Conservation (phyloP, 306 rosid species). For the Mucuna pruriens region DNA sequence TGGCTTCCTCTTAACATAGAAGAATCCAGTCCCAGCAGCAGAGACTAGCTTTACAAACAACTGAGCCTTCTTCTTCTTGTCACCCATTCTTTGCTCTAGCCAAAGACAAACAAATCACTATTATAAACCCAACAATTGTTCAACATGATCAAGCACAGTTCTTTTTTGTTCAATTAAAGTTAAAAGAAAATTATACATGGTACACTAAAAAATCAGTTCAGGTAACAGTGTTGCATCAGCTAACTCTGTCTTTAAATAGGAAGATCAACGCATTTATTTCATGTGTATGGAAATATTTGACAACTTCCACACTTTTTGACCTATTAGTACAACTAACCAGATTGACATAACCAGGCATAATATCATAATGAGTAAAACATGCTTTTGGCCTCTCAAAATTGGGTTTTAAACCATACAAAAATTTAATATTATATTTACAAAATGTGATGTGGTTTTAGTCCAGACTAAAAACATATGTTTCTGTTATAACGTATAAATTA, state of each 20-base stretch:
- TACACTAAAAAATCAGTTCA: not conserved
- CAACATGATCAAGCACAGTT: too few relatives aligned
- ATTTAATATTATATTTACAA: too few relatives aligned
- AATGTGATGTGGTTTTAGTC: too few relatives aligned
- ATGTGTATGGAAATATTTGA: not conserved
- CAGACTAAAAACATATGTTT: too few relatives aligned
- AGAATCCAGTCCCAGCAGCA: slow-evolving; percentile 95
- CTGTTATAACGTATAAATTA: too few relatives aligned
- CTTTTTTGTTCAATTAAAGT: too few relatives aligned
- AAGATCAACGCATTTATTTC: not conserved
- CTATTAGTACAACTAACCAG: not conserved
- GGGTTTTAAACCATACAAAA: too few relatives aligned
- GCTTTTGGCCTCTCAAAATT: too few relatives aligned
- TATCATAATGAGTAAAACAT: too few relatives aligned
- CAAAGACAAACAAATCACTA: not conserved
- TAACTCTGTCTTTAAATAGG: not conserved
- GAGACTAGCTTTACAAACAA: slow-evolving; percentile 82
- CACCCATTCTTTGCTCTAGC: slow-evolving; percentile 69
- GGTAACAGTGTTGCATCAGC: not conserved
- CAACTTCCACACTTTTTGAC: not conserved
- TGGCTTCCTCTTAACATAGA: slow-evolving; percentile 94
- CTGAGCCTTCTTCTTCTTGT: slow-evolving; percentile 89
- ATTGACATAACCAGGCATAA: not conserved
- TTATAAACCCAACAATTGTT: not conserved
- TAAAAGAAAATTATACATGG: too few relatives aligned